Evolutionary conservation across 805 yeast genomes (phyloP).

Genomic region (Candida rishiriensis): DNA sequence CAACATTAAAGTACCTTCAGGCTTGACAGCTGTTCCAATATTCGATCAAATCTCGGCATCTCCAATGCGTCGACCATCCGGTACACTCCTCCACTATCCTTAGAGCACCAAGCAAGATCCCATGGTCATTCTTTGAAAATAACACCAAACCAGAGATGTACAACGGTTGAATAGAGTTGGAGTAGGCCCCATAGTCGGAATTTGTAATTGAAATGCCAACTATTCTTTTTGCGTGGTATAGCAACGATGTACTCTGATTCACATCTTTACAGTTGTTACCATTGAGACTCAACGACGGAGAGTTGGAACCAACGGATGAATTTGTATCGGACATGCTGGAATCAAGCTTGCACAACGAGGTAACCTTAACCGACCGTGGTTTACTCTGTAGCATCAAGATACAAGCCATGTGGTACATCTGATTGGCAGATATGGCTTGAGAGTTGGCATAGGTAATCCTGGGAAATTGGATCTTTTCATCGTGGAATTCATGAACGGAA

Average conservation of each 20-base stretch:
- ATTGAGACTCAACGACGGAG: not conserved
- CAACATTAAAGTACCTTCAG: constrained; percentile 3
- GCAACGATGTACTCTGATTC: constrained; percentile 20
- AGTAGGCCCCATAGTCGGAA: constrained; percentile 23
- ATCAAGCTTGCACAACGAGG: constrained; percentile 12
- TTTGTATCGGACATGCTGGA: no score
- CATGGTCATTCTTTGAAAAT: constrained; percentile 21
- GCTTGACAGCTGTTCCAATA: constrained; percentile 15
- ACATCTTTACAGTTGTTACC: not conserved
- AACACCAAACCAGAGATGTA: constrained; percentile 24
- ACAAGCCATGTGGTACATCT: constrained; percentile 37
- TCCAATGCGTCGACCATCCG: constrained; percentile 26
- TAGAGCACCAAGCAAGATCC: constrained; percentile 19
- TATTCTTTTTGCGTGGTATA: constrained; percentile 35
- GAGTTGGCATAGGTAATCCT: constrained; percentile 34
- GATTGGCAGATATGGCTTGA: constrained; percentile 38
- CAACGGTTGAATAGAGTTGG: constrained; percentile 25
- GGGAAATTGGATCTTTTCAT: constrained; percentile 31
- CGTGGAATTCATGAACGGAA: constrained; percentile 28
- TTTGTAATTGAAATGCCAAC: constrained; percentile 32
- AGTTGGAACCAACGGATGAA: no score
- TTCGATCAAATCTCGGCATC: constrained; percentile 22
- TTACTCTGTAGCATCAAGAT: constrained; percentile 37
- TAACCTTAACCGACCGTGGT: constrained; percentile 31
- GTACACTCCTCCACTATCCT: constrained; percentile 22